phyloP scores from a whole-genome alignment of 805 yeast genomes.

The Candida dajiaensis region DNA sequence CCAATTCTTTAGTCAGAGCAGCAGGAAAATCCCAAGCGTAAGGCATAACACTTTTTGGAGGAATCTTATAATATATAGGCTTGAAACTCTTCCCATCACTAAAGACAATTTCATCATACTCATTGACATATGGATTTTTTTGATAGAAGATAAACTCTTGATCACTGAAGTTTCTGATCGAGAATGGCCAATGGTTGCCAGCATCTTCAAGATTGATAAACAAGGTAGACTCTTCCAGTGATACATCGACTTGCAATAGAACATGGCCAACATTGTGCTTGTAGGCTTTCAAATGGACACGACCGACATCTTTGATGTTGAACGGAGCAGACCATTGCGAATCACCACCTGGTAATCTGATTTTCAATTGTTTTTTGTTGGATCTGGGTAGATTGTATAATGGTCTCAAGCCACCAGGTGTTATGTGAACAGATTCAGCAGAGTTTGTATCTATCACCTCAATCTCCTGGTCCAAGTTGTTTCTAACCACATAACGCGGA shows the following conservation, averaged over 20 bases:
- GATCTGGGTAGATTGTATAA: conserved; percentile 57
- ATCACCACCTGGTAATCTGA: conserved; percentile 51
- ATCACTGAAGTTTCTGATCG: conserved; percentile 85
- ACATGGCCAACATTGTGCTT: conserved; percentile 62
- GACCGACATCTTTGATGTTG: conserved; percentile 77
- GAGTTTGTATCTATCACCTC: conserved; percentile 67
- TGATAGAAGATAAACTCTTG: conserved; percentile 84
- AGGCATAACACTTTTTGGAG: conserved; percentile 93
- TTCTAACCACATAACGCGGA: conserved; percentile 77
- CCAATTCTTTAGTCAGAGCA: conserved; percentile 74
- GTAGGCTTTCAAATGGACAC: conserved; percentile 63
- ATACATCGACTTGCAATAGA: conserved; percentile 64
- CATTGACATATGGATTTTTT: conserved; percentile 64
- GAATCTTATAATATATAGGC: conserved; percentile 77
- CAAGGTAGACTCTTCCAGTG: conserved; percentile 76
- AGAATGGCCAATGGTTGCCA: conserved; percentile 82
- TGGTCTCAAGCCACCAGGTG: conserved; percentile 45
- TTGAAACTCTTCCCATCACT: conserved; percentile 51
- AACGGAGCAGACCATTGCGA: conserved; percentile 87
- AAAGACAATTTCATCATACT: conserved; percentile 54
- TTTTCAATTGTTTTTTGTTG: conserved; percentile 51
- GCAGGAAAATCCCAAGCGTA: conserved; percentile 98
- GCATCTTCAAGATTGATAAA: conserved; percentile 74
- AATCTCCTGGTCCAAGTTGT: conserved; percentile 49
- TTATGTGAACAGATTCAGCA: conserved; percentile 40